phyloP scores from a whole-genome alignment of 2,329 filamentous ascomycete genomes.

The Coniochaeta hoffmannii region DNA sequence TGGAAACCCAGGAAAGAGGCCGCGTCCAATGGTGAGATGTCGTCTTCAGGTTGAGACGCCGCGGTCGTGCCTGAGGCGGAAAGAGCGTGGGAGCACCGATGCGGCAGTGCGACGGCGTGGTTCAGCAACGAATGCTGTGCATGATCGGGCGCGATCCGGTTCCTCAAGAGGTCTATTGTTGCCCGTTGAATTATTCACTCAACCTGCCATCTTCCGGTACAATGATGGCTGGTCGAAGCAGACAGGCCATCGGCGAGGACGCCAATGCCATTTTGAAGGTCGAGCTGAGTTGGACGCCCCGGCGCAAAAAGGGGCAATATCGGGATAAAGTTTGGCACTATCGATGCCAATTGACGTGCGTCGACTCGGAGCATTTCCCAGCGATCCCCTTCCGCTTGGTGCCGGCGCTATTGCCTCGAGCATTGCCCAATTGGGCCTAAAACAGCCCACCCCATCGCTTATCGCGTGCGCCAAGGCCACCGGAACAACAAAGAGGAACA shows the following conservation, averaged over 20 bases:
- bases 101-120: background rate
- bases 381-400: background rate
- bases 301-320: background rate
- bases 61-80: background rate
- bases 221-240: background rate
- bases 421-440: background rate
- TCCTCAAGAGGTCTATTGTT: no score
- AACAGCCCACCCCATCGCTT: background rate
- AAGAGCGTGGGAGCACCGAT: background rate
- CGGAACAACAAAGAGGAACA: no score
- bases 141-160: no score
- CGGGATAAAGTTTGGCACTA: conserved; percentile 2
- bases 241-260: background rate
- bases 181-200: no score
- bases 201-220: no score
- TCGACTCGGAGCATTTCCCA: background rate
- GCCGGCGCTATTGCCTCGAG: background rate
- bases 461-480: no score
- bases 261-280: background rate
- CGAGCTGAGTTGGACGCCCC: background rate
- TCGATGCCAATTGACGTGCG: background rate
- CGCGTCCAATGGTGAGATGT: background rate
- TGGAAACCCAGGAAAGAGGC: background rate
- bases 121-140: background rate
- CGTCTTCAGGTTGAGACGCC: background rate